Evolutionary conservation across 495 filamentous ascomycete genomes (phyloP), one percentile per base, ranked within the genome.

Genomic region (Aspergillus nanangensis): DNA sequence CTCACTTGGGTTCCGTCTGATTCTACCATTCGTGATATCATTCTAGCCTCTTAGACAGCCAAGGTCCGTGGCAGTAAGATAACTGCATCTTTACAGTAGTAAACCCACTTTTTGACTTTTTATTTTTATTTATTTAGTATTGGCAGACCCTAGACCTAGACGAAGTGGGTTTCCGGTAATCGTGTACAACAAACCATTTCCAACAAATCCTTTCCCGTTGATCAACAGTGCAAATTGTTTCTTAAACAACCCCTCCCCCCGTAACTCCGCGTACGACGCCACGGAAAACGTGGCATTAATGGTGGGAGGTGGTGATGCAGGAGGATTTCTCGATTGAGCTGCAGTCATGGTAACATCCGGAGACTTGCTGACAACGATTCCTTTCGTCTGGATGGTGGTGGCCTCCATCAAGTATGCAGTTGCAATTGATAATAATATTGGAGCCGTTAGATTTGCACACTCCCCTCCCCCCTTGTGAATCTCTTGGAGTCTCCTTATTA

Each of bases 281-380:
- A 38, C 46, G 41, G 44, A 47, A n/a, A 57, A 53, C 55, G 54
- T 57, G 50, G 52, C 45, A 55, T 48, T 36, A 47, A 27, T 37
- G 25, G 22, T 43, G 44, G 35, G 7, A 23, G 34, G 14, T 33
- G 35, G 37, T 42, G 25, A 29, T 29, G 36, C 36, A 42, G 39
- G 39, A 53, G 34, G 47, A 36, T 41, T 50, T 35, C 17, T 40
- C 19, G 36, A 34, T 27, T n/a, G 27, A 38, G 38, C 33, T 35
- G 41, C 44, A 25, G 41, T 33, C 31, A 36, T 49, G 47, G 36
- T 50, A 45, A 22, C 38, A 48, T 47, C 48, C 47, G 48, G 43
- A 49, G 35, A 50, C 45, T 44, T 52, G 41, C 41, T 52, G 45
- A 52, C 55, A 52, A 38, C 11, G 25, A 5, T 29, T 5, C 5